Evolutionary conservation across 371 early-diverging fungal genomes (phyloP).

Genomic region (Apophysomyces sp.): DNA sequence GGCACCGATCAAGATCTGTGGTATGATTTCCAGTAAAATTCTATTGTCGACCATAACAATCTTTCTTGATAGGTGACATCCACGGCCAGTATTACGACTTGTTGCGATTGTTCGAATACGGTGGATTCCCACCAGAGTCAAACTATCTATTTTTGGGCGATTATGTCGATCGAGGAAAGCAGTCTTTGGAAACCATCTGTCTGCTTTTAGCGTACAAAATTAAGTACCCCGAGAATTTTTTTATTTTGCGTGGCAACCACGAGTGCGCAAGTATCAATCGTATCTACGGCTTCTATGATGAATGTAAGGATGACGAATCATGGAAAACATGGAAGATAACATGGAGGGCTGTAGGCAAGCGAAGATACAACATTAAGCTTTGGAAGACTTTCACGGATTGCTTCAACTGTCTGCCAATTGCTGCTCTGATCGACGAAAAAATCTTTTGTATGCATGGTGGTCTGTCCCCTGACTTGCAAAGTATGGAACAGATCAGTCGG

Average conservation of each 20-base stretch:
- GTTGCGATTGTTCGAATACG: slow-evolving; percentile 87
- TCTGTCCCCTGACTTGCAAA: slow-evolving; percentile 87
- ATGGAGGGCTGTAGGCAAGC: slow-evolving; percentile 60
- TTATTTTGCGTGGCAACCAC: slow-evolving; percentile 94
- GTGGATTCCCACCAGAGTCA: slow-evolving; percentile 89
- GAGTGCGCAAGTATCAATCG: slow-evolving; percentile 92
- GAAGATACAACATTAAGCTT: slow-evolving; percentile 90
- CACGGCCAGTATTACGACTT: slow-evolving; percentile 95
- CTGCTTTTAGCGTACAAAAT: slow-evolving; percentile 87
- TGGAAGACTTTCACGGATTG: slow-evolving; percentile 98
- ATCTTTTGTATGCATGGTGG: slow-evolving; percentile 99
- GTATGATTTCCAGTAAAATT: slow-evolving; percentile 29
- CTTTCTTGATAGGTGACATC: slow-evolving; percentile 39
- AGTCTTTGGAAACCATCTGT: slow-evolving; percentile 76
- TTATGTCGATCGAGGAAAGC: slow-evolving; percentile 95
- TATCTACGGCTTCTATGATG: slow-evolving; percentile 99
- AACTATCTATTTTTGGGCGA: slow-evolving; percentile 95
- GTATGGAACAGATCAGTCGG: slow-evolving; percentile 91
- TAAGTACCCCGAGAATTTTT: slow-evolving; percentile 96
- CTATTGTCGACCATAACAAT: neutral
- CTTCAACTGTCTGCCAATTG: slow-evolving; percentile 97
- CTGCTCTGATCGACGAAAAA: slow-evolving; percentile 94
- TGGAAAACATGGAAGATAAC: neutral
- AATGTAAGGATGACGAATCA: slow-evolving; percentile 54
- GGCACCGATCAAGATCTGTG: slow-evolving; percentile 93